Percentiles rank a stretch among this genome's conserved stretches.
Evolutionary conservation across 2,329 filamentous ascomycete genomes (phyloP).

Genomic region (Sporothrix humicola): DNA sequence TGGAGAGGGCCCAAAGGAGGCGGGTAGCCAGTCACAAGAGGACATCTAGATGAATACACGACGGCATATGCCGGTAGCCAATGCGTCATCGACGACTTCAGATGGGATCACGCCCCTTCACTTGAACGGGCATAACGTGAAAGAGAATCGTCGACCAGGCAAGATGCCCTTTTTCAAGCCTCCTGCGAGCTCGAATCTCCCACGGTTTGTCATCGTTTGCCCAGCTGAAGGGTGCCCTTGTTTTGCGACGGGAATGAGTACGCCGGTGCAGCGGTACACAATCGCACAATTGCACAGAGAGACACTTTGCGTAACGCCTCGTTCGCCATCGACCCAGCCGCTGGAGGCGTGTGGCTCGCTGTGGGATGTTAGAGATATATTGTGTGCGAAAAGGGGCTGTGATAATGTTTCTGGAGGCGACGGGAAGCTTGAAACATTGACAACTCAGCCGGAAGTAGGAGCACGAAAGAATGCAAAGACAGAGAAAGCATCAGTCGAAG

Average conservation of each 20-base stretch:
- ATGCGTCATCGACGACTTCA: too few relatives aligned
- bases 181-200: too few relatives aligned
- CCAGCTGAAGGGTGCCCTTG: not conserved
- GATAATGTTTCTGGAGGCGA: constrained; percentile 1
- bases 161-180: not conserved
- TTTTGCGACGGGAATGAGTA: not conserved
- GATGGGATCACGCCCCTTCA: not conserved
- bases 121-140: not conserved
- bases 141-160: not conserved
- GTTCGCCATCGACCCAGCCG: not conserved
- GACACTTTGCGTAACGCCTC: not conserved
- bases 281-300: not conserved
- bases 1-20: not conserved
- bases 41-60: too few relatives aligned
- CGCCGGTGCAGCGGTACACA: not conserved
- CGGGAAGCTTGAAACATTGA: constrained; percentile 1
- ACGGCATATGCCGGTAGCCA: too few relatives aligned
- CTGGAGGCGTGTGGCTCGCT: not conserved
- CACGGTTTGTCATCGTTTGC: not conserved
- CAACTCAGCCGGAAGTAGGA: not conserved
- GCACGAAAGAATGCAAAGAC: not conserved
- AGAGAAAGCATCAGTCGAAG: not conserved
- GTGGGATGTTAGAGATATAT: not conserved
- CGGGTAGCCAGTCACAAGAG: not conserved
- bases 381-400: not conserved